Percentiles rank a stretch among this genome's conserved stretches.
Evolutionary conservation across 176 grass and related monocot genomes (phyloP).

Genomic region (Poa annua): DNA sequence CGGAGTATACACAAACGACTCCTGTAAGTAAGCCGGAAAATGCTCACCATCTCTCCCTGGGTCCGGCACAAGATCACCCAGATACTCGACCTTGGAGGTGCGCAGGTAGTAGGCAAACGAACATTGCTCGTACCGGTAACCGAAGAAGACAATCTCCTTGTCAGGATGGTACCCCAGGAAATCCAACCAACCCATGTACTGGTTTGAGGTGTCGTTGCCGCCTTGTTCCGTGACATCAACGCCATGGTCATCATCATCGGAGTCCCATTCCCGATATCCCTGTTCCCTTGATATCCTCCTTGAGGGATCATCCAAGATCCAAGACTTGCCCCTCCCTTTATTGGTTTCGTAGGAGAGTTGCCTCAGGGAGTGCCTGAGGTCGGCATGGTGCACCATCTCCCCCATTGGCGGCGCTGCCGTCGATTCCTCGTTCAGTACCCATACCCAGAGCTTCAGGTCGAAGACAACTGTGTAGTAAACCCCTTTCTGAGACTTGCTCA

Average conservation of each 20-base stretch:
- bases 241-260: not conserved
- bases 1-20: not conserved
- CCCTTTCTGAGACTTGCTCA: slow-evolving; percentile 19
- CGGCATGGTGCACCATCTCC: not conserved
- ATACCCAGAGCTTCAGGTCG: not conserved
- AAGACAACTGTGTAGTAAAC: not conserved
- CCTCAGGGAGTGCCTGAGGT: not conserved
- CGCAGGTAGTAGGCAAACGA: not conserved
- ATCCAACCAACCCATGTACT: slow-evolving; percentile 6
- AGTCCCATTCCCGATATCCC: not conserved
- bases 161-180: slow-evolving; percentile 1
- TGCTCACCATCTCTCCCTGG: no score
- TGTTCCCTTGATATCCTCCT: not conserved
- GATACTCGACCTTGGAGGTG: slow-evolving; percentile 3
- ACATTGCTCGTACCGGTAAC: not conserved
- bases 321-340: not conserved
- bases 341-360: not conserved
- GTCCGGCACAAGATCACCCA: not conserved
- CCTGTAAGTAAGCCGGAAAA: not conserved
- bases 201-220: not conserved
- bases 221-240: not conserved
- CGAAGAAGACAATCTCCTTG: slow-evolving; percentile 4
- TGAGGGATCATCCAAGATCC: not conserved
- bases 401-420: not conserved
- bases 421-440: not conserved